phyloP scores from a whole-genome alignment of 2,329 filamentous ascomycete species.

The Fusarium sp. region DNA sequence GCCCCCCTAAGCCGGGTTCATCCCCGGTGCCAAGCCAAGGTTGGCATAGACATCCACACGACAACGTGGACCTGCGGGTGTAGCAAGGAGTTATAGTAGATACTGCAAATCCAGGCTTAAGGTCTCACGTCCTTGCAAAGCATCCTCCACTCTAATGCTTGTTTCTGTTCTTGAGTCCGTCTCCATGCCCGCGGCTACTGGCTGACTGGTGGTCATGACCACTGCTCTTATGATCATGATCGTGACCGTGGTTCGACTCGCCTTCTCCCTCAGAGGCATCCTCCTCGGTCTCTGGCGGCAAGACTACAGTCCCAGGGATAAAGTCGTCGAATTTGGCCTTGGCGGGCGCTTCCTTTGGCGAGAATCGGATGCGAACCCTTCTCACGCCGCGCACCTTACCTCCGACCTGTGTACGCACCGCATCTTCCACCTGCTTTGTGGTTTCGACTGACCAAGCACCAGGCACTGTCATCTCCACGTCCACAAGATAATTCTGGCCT shows the following conservation, averaged over 20 bases:
- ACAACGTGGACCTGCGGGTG: constrained; percentile 5
- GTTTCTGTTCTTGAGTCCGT: constrained; percentile 49
- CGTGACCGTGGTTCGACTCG: constrained; percentile 55
- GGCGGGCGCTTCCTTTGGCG: constrained; percentile 72
- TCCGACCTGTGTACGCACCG: constrained; percentile 79
- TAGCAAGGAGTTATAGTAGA: constrained; percentile 11
- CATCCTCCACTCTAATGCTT: constrained; percentile 43
- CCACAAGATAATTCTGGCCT: constrained; percentile 95
- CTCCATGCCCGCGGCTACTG: constrained; percentile 41
- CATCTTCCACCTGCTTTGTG: constrained; percentile 77
- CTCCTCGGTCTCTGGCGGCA: constrained; percentile 71
- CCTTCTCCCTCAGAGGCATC: constrained; percentile 48
- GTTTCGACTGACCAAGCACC: constrained; percentile 80
- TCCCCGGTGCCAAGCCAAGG: constrained; percentile 14
- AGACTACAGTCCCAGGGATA: constrained; percentile 74
- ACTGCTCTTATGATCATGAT: constrained; percentile 52
- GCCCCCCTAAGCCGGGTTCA: constrained; percentile 21
- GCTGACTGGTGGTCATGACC: constrained; percentile 37
- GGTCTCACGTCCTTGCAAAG: constrained; percentile 14
- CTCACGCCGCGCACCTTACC: constrained; percentile 85
- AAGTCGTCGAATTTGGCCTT: constrained; percentile 82
- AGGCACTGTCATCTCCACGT: constrained; percentile 87
- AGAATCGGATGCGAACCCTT: constrained; percentile 85
- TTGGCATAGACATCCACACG: constrained; percentile 11
- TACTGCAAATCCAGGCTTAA: constrained; percentile 13